Base-by-base conservation (phyloP, 164 flowering plant species). In the Brasenia schreberi region DNA sequence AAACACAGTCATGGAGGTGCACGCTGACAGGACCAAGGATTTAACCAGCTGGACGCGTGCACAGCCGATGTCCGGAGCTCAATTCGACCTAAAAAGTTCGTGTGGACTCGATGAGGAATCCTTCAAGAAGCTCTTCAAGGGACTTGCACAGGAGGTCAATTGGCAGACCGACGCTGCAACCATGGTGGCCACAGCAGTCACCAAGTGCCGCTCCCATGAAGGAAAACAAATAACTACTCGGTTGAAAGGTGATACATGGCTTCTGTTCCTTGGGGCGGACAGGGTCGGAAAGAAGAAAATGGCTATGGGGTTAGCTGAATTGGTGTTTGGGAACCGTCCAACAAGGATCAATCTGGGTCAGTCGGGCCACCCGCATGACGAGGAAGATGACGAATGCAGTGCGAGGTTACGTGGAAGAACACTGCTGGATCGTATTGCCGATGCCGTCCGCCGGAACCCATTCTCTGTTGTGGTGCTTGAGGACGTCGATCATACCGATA, bases 101-200 rank as follows among this genome's bases (percentile, higher is more conserved):
- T 42, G 39, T 33, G 39, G 74, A 27, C 69, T 80, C 62, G 98
- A 94, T 67, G 82, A 80, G 0, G 97, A 94, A 67, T 82, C 85
- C 0, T 84, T 81, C 82, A 94, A 94, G 81, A 84, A 72, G 69
- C 87, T 94, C 59, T 78, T 85, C 73, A 94, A 89, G 76, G 89
- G 89, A 45, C 79, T 94, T 43, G 67, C 73, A 6, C 89, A 85
- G 70, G 85, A 80, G 74, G 97, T 87, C 0, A 81, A 85, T 81
- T 94, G 99, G 99, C 99, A 94, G 79, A 72, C 63, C 0, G 97
- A 94, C 1, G 99, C 99, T 58, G 96, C 99, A 10, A 75, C 92
- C 5, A 79, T 80, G 0, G 82, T 91, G 18, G 92, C 99, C 33
- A 67, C 88, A 5, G 79, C 87, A 0, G 79, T 90, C 12, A 80